Base-by-base conservation (phyloP, 2,329 filamentous ascomycete species). In the Cytospora paraplurivora region DNA sequence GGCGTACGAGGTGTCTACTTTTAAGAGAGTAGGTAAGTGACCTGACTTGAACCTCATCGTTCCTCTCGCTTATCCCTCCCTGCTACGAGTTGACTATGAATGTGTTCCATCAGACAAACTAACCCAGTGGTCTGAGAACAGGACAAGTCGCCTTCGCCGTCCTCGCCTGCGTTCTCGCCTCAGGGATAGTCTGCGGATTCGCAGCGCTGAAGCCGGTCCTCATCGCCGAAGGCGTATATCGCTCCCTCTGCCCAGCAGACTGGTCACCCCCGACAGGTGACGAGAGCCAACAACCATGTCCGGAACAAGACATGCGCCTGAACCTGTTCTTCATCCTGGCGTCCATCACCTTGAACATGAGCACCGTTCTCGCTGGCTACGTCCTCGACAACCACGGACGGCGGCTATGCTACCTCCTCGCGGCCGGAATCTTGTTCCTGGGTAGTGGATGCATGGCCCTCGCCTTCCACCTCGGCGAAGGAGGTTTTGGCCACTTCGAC, bases 321-420 rank as follows among this genome's bases (percentile, higher is more conserved):
- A 91, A 91, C 72, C 76, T 91, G 55, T 90, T 90, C 83, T 91
- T 91, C 59, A 67, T 65, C 38, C 54, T 62, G 10, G 65, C 62
- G 1, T 67, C 65, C 15, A 67, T 65, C 59, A 85, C 82, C 12
- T 87, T 87, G 7, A 91, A 91, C 70, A 83, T 89, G 17, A 84
- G 82, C 53, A 87, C 88, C 11, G 78, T 91, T 12, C 83, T 87
- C 15, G 86, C 88, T 3, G 88, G 88, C 34, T 86, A 86, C 1
- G 82, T 88, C 13, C 79, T 91, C 33, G 88, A 91, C 75, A 81
- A 82, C 49, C 90, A 82, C 70, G 88, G 88, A 10, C 87, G 88
- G 33, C 82, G 86, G 59, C 76, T 86, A 2, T 85, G 86, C 66
- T 86, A 87, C 21, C 77, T 88, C 19, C 80, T 87, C 55, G 86